Percentiles rank a stretch among this genome's conserved stretches.
These are phyloP conservation scores for Saturnispora sekii DNA, from an alignment of 805 yeast species.

Conservation along the genomic window DNA sequence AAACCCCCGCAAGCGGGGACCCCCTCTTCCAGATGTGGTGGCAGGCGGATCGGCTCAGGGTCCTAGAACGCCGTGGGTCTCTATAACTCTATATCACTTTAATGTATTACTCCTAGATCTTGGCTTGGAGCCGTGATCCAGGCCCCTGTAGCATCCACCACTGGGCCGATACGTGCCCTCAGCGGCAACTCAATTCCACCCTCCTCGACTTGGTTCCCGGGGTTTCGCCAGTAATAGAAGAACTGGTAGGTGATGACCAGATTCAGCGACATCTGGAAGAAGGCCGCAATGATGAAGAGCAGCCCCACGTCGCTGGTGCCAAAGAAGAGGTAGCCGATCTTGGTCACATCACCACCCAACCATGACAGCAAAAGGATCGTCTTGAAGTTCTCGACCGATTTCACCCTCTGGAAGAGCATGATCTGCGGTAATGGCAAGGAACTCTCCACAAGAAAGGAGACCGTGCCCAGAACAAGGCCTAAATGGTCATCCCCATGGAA, in stretches of 20 bases:
- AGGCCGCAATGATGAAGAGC: constrained; percentile 59
- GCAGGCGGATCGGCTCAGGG: constrained; percentile 30
- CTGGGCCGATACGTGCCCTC: background rate
- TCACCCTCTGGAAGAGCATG: constrained; percentile 52
- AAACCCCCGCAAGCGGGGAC: constrained; percentile 28
- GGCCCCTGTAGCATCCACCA: too few species aligned
- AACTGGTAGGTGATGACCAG: constrained; percentile 65
- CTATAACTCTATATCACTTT: background rate
- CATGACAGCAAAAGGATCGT: constrained; percentile 67
- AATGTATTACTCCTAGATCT: constrained; percentile 8
- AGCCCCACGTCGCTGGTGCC: constrained; percentile 64
- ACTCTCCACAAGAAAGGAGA: constrained; percentile 55
- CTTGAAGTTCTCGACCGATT: constrained; percentile 71
- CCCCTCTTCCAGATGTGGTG: constrained; percentile 45
- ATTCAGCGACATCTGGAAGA: constrained; percentile 71
- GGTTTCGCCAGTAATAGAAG: constrained; percentile 40
- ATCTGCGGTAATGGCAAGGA: constrained; percentile 72
- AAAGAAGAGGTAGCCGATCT: constrained; percentile 61
- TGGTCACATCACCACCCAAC: constrained; percentile 82
- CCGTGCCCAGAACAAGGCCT: constrained; percentile 25
- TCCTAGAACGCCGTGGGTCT: too few species aligned
- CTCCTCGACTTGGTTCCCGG: too few species aligned
- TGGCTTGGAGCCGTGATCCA: background rate
- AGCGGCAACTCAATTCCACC: constrained; percentile 3
- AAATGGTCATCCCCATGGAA: constrained; percentile 20